A percentile compares a stretch with the other conserved stretches of the same genome.
Conservation (phyloP, 768 basidiomycete species). For the Lactarius quietus region DNA sequence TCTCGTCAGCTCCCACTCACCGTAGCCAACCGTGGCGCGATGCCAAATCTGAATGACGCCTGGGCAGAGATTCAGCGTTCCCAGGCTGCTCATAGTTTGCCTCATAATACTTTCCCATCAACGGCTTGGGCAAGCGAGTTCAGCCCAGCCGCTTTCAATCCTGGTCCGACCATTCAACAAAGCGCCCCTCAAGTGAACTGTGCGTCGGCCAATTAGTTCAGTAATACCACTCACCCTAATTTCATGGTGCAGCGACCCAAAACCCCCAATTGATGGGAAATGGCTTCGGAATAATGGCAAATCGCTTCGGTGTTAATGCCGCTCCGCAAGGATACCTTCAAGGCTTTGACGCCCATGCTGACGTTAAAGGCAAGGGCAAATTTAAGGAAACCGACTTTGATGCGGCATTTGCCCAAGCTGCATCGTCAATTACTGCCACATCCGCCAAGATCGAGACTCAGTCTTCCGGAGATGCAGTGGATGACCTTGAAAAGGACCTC, state of each 20-base stretch:
- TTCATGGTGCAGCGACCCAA: slow-evolving; percentile 14
- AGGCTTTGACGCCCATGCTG: slow-evolving; percentile 24
- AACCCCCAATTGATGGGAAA: slow-evolving; percentile 5
- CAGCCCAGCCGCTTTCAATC: background rate
- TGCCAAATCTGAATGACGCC: slow-evolving; percentile 12
- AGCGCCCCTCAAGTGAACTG: background rate
- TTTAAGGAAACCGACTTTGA: slow-evolving; percentile 76
- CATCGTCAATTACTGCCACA: slow-evolving; percentile 45
- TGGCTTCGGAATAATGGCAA: slow-evolving; percentile 18
- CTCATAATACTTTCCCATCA: background rate
- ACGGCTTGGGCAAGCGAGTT: slow-evolving; percentile 30
- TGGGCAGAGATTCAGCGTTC: slow-evolving; percentile 22
- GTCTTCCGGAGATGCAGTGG: slow-evolving; percentile 34
- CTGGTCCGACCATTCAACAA: slow-evolving; percentile 7
- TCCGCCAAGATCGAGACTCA: slow-evolving; percentile 36
- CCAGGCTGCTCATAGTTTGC: background rate
- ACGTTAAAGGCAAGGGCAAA: slow-evolving; percentile 71
- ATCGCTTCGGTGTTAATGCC: slow-evolving; percentile 26
- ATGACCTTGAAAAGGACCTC: slow-evolving; percentile 45
- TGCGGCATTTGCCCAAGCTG: slow-evolving; percentile 72
- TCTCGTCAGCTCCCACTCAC: slow-evolving; percentile 32
- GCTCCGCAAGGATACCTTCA: slow-evolving; percentile 24
- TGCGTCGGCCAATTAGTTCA: background rate
- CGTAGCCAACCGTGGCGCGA: slow-evolving; percentile 22
- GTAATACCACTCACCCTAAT: background rate